phyloP scores from a whole-genome alignment of 2,329 filamentous ascomycete genomes.

The Fusarium sp. region DNA sequence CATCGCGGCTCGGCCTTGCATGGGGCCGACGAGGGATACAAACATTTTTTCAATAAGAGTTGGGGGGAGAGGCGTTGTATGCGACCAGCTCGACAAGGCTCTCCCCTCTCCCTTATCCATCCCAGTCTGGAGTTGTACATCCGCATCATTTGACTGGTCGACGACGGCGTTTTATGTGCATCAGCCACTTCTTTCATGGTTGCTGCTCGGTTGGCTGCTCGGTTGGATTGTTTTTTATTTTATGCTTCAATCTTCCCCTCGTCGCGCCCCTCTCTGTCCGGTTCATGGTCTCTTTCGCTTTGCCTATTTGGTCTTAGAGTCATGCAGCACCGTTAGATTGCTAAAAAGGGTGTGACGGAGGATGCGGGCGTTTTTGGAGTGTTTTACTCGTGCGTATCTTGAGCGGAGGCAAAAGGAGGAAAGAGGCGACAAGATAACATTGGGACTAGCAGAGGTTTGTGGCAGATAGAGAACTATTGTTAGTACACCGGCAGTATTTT shows the following conservation, averaged over 20 bases:
- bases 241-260: slow-evolving; percentile 1
- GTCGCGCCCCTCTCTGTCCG: slow-evolving; percentile 15
- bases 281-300: slow-evolving; percentile 12
- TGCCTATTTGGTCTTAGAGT: slow-evolving; percentile 26
- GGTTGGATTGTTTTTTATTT: slow-evolving; percentile 7
- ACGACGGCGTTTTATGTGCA: slow-evolving; percentile 36
- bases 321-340: slow-evolving; percentile 34
- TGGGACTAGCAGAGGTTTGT: slow-evolving; percentile 4
- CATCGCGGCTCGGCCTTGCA: slow-evolving; percentile 20
- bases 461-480: slow-evolving; percentile 17
- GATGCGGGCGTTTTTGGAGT: slow-evolving; percentile 32
- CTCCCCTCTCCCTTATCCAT: slow-evolving; percentile 3
- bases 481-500: not conserved
- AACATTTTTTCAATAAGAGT: slow-evolving; percentile 18
- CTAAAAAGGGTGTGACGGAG: slow-evolving; percentile 21
- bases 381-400: slow-evolving; percentile 23
- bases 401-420: slow-evolving; percentile 24
- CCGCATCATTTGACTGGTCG: slow-evolving; percentile 23
- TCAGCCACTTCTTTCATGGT: slow-evolving; percentile 33
- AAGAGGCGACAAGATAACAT: slow-evolving; percentile 32
- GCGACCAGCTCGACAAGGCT: slow-evolving; percentile 10
- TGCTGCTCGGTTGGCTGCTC: slow-evolving; percentile 5
- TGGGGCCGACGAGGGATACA: slow-evolving; percentile 15
- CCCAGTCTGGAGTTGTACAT: slow-evolving; percentile 15
- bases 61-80: slow-evolving; percentile 17